These are phyloP conservation scores for Nitzschia sp. DNA, from an alignment of 108 stramenopile genomes.

Conservation along the genomic window DNA sequence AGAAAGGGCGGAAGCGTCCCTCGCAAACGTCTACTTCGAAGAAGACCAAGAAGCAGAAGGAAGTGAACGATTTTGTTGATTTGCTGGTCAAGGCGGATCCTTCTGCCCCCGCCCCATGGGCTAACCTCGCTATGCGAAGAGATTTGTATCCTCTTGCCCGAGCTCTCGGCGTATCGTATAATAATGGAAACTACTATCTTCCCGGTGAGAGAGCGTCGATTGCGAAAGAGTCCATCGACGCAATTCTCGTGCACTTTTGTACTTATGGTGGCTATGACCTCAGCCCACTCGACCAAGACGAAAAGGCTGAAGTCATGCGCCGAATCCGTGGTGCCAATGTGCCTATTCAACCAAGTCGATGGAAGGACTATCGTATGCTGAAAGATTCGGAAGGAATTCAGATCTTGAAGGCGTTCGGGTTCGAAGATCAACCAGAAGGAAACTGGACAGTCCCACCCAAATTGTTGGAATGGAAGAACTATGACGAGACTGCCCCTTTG, in stretches of 20 bases:
- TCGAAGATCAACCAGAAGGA: conserved; percentile 5
- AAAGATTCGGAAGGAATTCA: conserved; percentile 7
- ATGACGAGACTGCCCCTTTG: background rate
- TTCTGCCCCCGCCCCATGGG: conserved; percentile 21
- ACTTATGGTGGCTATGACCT: conserved; percentile 13
- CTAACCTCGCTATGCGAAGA: background rate
- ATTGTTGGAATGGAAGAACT: background rate
- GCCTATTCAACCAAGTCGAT: background rate
- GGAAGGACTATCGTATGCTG: conserved; percentile 10
- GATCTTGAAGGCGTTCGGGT: conserved; percentile 11
- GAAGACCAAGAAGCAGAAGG: background rate
- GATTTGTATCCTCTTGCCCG: background rate
- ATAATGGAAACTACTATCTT: conserved; percentile 6
- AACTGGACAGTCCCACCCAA: conserved; percentile 20
- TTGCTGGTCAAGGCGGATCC: conserved; percentile 5
- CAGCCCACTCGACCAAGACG: conserved; percentile 1
- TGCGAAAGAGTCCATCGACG: background rate
- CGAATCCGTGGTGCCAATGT: conserved; percentile 13
- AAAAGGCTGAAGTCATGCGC: background rate
- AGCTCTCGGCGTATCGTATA: conserved; percentile 12
- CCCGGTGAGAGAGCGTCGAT: background rate
- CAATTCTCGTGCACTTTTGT: conserved; percentile 2
- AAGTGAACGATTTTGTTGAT: background rate
- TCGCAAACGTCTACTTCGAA: too few species aligned
- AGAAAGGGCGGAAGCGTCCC: too few species aligned